Conservation (phyloP, 805 yeast genomes). For the Kurtzmaniella fragi region DNA sequence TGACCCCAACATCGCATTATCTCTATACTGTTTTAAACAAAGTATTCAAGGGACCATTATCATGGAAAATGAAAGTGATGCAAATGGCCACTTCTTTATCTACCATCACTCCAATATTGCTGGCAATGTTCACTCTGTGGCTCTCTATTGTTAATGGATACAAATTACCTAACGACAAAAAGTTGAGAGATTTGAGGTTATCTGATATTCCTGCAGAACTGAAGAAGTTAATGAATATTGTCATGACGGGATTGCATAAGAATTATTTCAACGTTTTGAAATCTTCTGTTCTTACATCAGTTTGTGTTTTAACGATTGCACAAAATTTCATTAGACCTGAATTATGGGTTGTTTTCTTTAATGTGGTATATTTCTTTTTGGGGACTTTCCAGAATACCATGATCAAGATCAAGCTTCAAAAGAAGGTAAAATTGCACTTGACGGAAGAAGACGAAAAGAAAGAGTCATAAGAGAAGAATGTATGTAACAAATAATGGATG, state of each 20-base stretch:
- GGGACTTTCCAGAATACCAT: conserved; percentile 60
- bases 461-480: background rate
- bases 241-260: conserved; percentile 30
- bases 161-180: conserved; percentile 5
- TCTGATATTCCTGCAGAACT: conserved; percentile 10
- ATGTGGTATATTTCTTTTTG: conserved; percentile 50
- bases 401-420: conserved; percentile 35
- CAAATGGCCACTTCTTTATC: conserved; percentile 50
- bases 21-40: conserved; percentile 43
- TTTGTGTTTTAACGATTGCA: conserved; percentile 47
- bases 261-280: conserved; percentile 44
- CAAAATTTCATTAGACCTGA: conserved; percentile 55
- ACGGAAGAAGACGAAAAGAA: conserved; percentile 4
- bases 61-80: conserved; percentile 32
- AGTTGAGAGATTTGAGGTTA: conserved; percentile 1
- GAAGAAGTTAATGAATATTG: conserved; percentile 12
- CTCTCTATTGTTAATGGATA: conserved; percentile 46
- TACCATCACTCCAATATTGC: conserved; percentile 52
- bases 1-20: conserved; percentile 56
- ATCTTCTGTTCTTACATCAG: conserved; percentile 51
- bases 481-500: too few species aligned
- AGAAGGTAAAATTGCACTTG: conserved; percentile 8
- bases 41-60: conserved; percentile 34
- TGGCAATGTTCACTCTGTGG: conserved; percentile 47
- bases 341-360: conserved; percentile 62